phyloP scores from a whole-genome alignment of 2,329 filamentous ascomycete genomes.

The Zymoseptoria crescenta region DNA sequence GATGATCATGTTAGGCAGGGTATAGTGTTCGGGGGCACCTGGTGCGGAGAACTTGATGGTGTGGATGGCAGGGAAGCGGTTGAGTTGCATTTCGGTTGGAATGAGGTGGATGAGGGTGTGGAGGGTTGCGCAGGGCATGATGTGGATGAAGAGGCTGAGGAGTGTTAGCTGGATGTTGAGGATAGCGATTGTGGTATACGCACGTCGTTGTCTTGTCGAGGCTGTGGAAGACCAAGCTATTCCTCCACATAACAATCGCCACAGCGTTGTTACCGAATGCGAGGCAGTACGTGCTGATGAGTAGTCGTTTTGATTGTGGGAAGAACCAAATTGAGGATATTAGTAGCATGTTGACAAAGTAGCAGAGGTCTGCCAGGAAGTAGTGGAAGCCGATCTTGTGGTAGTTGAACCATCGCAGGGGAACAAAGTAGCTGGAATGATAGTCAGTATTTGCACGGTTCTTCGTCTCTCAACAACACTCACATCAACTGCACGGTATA shows the following conservation, averaged over 20 bases:
- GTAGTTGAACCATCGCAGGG: conserved; percentile 86
- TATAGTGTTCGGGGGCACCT: conserved; percentile 67
- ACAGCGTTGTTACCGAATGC: conserved; percentile 95
- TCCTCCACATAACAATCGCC: conserved; percentile 98
- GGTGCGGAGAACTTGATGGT: conserved; percentile 63
- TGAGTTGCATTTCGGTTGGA: conserved; percentile 54
- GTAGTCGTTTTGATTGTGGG: conserved; percentile 79
- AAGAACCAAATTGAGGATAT: conserved; percentile 84
- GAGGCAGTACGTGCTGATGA: conserved; percentile 86
- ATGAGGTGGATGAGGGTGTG: conserved; percentile 88
- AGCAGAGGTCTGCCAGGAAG: conserved; percentile 93
- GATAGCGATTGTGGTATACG: conserved; percentile 1
- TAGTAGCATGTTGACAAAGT: conserved; percentile 88
- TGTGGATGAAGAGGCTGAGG: conserved; percentile 85
- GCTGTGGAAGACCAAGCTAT: conserved; percentile 95
- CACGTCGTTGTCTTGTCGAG: conserved; percentile 92
- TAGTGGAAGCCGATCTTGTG: conserved; percentile 90
- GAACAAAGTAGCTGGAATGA: conserved; percentile 75
- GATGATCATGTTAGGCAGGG: conserved; percentile 73
- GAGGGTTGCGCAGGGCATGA: conserved; percentile 92
- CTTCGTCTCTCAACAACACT: conserved; percentile 4
- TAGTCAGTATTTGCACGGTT: conserved; percentile 10
- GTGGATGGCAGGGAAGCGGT: conserved; percentile 77
- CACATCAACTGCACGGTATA: conserved; percentile 45
- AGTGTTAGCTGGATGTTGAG: conserved; percentile 6